phyloP scores from a whole-genome alignment of 2,329 filamentous ascomycete genomes.

The Aureobasidium sp. region DNA sequence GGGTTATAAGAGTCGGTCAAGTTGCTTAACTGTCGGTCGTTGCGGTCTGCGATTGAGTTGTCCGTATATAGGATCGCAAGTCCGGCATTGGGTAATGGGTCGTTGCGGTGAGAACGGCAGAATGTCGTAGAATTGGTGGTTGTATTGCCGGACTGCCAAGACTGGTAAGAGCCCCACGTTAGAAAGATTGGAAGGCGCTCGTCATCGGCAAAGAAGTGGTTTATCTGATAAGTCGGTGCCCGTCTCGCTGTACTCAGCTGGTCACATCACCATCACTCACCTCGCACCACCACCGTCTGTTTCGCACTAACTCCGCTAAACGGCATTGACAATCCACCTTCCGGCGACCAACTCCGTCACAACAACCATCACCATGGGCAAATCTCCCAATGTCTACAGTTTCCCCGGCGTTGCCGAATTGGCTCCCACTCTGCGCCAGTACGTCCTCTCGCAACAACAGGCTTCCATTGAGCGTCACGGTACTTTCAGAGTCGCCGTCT shows the following conservation, averaged over 20 bases:
- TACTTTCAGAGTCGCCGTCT: slow-evolving; percentile 85
- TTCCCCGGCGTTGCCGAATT: slow-evolving; percentile 68
- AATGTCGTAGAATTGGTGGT: background rate
- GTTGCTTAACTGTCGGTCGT: no score
- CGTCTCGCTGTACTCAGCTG: background rate
- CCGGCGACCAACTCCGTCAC: background rate
- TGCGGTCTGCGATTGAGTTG: background rate
- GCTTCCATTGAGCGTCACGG: slow-evolving; percentile 72
- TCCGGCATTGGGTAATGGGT: background rate
- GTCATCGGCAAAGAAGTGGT: slow-evolving; percentile 9
- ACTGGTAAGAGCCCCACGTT: background rate
- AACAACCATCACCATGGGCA: slow-evolving; percentile 26
- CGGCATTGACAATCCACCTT: background rate
- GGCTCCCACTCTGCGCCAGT: slow-evolving; percentile 69
- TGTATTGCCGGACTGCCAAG: background rate
- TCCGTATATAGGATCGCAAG: background rate
- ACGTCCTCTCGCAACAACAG: slow-evolving; percentile 75
- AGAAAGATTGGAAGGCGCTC: background rate
- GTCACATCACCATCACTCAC: background rate
- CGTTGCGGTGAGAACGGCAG: background rate
- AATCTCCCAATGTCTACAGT: slow-evolving; percentile 61
- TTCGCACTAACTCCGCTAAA: background rate
- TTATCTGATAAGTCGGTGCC: slow-evolving; percentile 6
- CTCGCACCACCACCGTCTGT: background rate
- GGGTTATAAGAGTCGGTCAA: background rate